phyloP scores from a whole-genome alignment of 768 basidiomycete genomes.

The Phylloporus scabripes region DNA sequence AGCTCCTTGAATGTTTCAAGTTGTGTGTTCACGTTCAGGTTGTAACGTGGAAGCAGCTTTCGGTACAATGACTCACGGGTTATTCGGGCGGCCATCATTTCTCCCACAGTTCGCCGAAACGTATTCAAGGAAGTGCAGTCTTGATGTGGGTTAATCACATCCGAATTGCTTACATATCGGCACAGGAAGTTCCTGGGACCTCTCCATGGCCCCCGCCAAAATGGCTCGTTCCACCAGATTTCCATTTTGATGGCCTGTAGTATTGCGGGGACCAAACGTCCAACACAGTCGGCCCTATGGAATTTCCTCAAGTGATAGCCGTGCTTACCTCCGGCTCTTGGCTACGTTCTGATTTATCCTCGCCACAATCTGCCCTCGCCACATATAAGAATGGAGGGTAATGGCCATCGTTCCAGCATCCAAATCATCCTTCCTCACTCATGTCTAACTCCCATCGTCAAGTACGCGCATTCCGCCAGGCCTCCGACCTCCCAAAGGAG shows the following conservation, averaged over 20 bases:
- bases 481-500: slow-evolving; percentile 12
- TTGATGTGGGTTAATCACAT: not conserved
- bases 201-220: not conserved
- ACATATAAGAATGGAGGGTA: slow-evolving; percentile 4
- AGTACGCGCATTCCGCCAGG: slow-evolving; percentile 2
- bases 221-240: not conserved
- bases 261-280: slow-evolving; percentile 1
- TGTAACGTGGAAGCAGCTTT: not conserved
- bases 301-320: not conserved
- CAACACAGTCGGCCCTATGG: not conserved
- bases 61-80: not conserved
- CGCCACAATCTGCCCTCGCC: not conserved
- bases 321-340: not conserved
- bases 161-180: not conserved
- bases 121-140: not conserved
- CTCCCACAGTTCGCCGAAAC: not conserved
- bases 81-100: not conserved
- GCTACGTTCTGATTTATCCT: not conserved
- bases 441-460: slow-evolving; percentile 15
- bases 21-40: not conserved
- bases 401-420: slow-evolving; percentile 9
- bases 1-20: not conserved
- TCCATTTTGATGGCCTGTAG: not conserved
- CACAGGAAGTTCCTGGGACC: not conserved
- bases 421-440: not conserved